Conservation (phyloP, 1,139 yeast species). For the Blastobotrys apis region DNA sequence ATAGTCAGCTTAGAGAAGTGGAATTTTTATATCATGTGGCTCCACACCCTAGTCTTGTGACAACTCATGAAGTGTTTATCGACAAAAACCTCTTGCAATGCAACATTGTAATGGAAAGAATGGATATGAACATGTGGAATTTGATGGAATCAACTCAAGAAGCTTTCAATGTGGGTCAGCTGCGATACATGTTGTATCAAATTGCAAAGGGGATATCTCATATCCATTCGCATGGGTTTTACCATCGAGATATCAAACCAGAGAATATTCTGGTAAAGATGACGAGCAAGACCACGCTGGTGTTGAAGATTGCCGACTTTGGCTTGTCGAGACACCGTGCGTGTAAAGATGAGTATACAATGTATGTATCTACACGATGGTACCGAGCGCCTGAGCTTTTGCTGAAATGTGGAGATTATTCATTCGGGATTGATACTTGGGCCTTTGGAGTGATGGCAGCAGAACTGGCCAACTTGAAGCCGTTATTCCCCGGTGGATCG, state of each 20-base stretch:
- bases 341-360: conserved; percentile 51
- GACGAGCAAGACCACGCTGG: neutral
- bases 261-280: conserved; percentile 71
- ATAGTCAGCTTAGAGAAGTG: conserved; percentile 66
- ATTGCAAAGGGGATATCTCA: conserved; percentile 72
- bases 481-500: conserved; percentile 78
- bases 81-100: conserved; percentile 56
- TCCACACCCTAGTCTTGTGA: conserved; percentile 67
- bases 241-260: conserved; percentile 92
- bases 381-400: conserved; percentile 92
- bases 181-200: conserved; percentile 63
- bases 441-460: conserved; percentile 86
- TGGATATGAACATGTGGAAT: conserved; percentile 78
- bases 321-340: conserved; percentile 73
- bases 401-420: conserved; percentile 60
- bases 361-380: conserved; percentile 94
- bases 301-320: conserved; percentile 81
- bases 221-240: conserved; percentile 68
- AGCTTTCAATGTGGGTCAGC: conserved; percentile 56
- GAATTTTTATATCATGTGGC: conserved; percentile 66
- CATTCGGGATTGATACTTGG: conserved; percentile 86
- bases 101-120: conserved; percentile 83
- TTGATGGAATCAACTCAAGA: conserved; percentile 28
- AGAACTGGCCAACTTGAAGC: conserved; percentile 70
- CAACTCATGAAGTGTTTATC: conserved; percentile 71